Base-by-base conservation (phyloP, 2,329 filamentous ascomycete genomes). In the Alternaria sp. region DNA sequence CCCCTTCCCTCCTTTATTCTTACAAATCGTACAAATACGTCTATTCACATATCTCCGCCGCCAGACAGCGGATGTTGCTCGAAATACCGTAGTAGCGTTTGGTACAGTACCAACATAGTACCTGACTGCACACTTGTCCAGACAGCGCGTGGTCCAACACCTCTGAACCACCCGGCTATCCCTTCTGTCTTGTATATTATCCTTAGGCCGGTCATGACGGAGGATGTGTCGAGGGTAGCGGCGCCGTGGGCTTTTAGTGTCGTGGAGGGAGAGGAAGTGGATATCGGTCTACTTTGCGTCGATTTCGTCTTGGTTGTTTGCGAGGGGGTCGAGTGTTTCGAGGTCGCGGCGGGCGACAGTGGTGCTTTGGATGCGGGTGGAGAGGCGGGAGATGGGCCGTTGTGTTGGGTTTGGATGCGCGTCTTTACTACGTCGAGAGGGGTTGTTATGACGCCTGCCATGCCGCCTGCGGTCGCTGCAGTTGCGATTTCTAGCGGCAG, bases 81-180 rank as follows among this genome's bases (percentile, higher is more conserved):
- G 69, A 98, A 86, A 80, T 90, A 88, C 74, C 91, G 90, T 76
- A 98, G 82, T 59, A 98, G 84, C 64, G 90, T 91, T 82, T 98
- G 95, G 80, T 98, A 98, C 79, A 97, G 84, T 72, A 98, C 94
- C 77, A 98, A 85, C 95, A 98, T 98, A 69, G 93, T 97, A 45
- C 94, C 92, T 75, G 92, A 97, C 83, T 99, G 96, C 61, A 98
- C 93, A 75, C 95, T 97, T 21, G 96, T 99, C 96, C 96, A 99
- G 13, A 98, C 93, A 61, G 91, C 91, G 57, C 96, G 88, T 2
- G 96, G 96, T 0, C 95, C 95, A 2, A 99, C 95, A 25, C 96
- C 96, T 61, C 96, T 89, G 81, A 99, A 99, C 90, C 93, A 96
- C 2, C 96, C 96, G 3, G 87, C 87, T 15, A 98, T 72, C 1